Conservation (phyloP, 345 rosid species). For the Anacardium occidentale region DNA sequence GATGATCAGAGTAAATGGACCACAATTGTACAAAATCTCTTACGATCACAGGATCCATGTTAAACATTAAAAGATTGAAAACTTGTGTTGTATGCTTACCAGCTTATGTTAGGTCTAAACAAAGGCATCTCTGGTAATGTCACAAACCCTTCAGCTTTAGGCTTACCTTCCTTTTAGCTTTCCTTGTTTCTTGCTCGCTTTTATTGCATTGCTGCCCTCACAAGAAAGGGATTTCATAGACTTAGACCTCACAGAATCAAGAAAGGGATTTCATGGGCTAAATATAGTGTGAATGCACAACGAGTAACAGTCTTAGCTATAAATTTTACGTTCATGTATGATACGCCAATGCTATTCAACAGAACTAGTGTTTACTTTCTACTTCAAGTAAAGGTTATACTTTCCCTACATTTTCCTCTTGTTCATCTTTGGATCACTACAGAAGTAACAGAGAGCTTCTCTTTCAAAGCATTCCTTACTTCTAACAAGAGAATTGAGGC, state of each 20-base stretch:
- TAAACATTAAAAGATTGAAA: neutral
- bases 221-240: slow-evolving; percentile 31
- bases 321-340: too few species aligned
- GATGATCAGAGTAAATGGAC: neutral
- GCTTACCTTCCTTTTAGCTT: neutral
- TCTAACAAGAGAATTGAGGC: slow-evolving; percentile 21
- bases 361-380: slow-evolving; percentile 1
- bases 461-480: slow-evolving; percentile 61
- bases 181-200: slow-evolving; percentile 5
- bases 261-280: too few species aligned
- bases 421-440: slow-evolving; percentile 1
- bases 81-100: neutral
- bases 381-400: slow-evolving; percentile 29
- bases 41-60: neutral
- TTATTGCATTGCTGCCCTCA: slow-evolving; percentile 16
- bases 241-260: neutral
- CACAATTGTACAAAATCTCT: neutral
- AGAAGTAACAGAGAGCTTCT: slow-evolving; percentile 37
- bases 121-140: slow-evolving; percentile 14
- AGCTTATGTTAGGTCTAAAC: neutral
- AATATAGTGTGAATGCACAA: neutral
- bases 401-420: slow-evolving; percentile 30
- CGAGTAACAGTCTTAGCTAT: neutral
- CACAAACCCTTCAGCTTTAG: neutral
- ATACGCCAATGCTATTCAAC: too few species aligned